phyloP scores from a whole-genome alignment of 306 rosid genomes.

The Albizia julibrissin region DNA sequence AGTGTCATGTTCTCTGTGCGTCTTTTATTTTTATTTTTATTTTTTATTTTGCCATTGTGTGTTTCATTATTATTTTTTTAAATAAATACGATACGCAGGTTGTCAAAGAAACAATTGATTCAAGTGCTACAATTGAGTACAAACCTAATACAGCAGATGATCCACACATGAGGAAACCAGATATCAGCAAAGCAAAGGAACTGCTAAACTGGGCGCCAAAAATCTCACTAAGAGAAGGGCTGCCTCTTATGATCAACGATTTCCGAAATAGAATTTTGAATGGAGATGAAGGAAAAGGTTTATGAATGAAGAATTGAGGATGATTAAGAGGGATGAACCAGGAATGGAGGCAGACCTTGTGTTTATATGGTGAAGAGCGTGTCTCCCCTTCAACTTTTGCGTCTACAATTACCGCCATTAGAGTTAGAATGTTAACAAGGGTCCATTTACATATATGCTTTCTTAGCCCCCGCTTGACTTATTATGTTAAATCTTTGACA shows the following conservation, averaged over 20 bases:
- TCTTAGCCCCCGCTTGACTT: conserved; percentile 31
- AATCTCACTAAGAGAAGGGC: conserved; percentile 80
- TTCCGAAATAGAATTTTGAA: conserved; percentile 94
- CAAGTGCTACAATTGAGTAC: conserved; percentile 88
- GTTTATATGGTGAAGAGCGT: conserved; percentile 49
- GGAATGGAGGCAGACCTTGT: conserved; percentile 29
- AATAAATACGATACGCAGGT: conserved; percentile 54
- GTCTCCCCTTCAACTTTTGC: conserved; percentile 37
- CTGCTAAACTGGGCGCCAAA: conserved; percentile 95
- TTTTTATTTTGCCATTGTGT: too few relatives aligned
- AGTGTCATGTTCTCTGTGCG: conserved; percentile 6
- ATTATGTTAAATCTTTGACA: conserved; percentile 40
- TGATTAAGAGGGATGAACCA: conserved; percentile 74
- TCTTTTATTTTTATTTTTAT: not conserved
- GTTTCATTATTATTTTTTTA: not conserved
- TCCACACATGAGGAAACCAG: conserved; percentile 99
- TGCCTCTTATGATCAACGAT: conserved; percentile 95
- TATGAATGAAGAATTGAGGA: conserved; percentile 45
- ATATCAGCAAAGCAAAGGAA: conserved; percentile 91
- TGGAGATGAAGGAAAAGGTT: conserved; percentile 86
- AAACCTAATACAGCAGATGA: conserved; percentile 97
- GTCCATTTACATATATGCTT: conserved; percentile 35
- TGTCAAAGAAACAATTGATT: conserved; percentile 92
- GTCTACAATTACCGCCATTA: conserved; percentile 24
- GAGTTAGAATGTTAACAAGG: conserved; percentile 38